Evolutionary conservation across 352 stramenopile genomes (phyloP).

Genomic region (Halophytophthora polymorphica): DNA sequence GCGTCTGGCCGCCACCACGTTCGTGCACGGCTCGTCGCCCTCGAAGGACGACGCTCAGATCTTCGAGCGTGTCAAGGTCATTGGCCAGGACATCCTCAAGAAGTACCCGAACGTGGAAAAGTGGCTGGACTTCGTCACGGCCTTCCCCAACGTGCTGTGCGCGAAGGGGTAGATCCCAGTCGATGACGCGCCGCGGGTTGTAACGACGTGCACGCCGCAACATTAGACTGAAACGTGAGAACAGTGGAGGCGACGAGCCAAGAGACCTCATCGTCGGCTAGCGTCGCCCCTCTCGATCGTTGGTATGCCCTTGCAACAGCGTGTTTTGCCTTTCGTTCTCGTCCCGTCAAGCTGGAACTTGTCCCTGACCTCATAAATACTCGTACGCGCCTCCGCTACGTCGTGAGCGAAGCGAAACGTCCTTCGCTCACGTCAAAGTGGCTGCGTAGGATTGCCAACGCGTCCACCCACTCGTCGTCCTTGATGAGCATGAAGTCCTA

Average conservation of each 20-base stretch:
- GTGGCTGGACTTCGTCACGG: constrained; percentile 67
- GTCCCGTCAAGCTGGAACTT: too few species aligned
- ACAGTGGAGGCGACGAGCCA: too few species aligned
- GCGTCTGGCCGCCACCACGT: constrained; percentile 49
- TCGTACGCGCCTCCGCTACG: too few species aligned
- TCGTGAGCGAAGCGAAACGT: constrained; percentile 31
- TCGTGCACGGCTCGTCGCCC: constrained; percentile 66
- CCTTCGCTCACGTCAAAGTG: constrained; percentile 47
- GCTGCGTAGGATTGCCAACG: constrained; percentile 38
- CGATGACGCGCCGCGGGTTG: too few species aligned
- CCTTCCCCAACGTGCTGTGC: constrained; percentile 73
- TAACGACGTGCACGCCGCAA: too few species aligned
- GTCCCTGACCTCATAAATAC: too few species aligned
- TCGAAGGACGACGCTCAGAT: constrained; percentile 65
- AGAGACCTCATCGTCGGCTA: too few species aligned
- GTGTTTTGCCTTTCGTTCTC: too few species aligned
- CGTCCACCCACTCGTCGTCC: constrained; percentile 62
- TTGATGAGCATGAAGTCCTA: constrained; percentile 74
- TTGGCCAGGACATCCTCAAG: constrained; percentile 66
- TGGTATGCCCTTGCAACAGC: too few species aligned
- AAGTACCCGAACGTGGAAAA: constrained; percentile 79
- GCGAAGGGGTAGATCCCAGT: constrained; percentile 79
- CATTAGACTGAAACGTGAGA: too few species aligned
- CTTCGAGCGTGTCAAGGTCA: constrained; percentile 77
- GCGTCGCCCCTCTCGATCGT: too few species aligned